Base-by-base conservation (phyloP, 306 rosid genomes). In the Urtica urens region DNA sequence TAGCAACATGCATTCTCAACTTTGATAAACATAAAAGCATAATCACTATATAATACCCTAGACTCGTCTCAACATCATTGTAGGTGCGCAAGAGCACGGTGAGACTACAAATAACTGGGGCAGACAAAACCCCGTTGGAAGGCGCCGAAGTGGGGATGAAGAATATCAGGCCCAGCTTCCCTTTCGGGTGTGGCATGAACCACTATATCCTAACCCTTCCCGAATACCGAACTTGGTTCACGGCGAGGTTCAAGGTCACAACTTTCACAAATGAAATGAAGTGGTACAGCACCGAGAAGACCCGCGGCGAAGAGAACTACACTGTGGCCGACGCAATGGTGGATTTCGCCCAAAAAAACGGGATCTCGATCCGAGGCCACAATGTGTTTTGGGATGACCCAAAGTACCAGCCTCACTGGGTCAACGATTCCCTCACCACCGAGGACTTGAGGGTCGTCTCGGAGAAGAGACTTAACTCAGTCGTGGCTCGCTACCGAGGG, bases 211-310 rank as follows among this genome's bases (percentile, higher is more conserved):
- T 83, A 55, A 64, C 56, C 60, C 69, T 58, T 69, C 28, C 41
- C 1, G 77, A 62, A 1, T 77, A 79, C 67, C 82, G 72, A 62
- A 62, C 17, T 0, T 79, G 86, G 94, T 83, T 79, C 54, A 37
- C 57, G 20, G 51, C 76, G 28, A 77, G 94, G 62, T 83, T 83
- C 67, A 66, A 57, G 34, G 61, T 23, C 30, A 67, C 88, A 27
- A 79, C 86, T 38, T 83, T 77, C 74, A 79, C 85, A 52, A 83
- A 83, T 21, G 76, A 61, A 58, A 79, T 83, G 94, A 79, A 83
- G 55, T 83, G 94, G 94, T 79, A 79, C 20, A 74, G 86, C 57
- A 83, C 67, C n/a, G 88, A 83, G 70, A 58, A 8, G 44, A 34
- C 7, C 19, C 59, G 34, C 55, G 86, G 88, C 22, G 46, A 58